Base-by-base conservation (phyloP, 2,329 filamentous ascomycete species). In the Epichloe aotearoae region DNA sequence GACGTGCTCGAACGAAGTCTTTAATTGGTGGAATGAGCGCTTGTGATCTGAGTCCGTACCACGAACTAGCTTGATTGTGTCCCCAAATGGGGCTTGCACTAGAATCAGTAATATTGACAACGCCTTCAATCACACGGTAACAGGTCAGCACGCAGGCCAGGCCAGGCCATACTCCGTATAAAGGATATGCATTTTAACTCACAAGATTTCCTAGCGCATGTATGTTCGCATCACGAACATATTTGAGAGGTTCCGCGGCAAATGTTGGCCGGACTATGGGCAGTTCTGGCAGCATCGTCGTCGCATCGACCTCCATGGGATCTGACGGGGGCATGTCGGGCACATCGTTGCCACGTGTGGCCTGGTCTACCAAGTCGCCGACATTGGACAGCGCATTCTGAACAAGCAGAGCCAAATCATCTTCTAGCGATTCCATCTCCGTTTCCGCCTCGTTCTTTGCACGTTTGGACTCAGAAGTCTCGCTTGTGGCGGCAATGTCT, bases 181-280 rank as follows among this genome's bases (percentile, higher is more conserved):
- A 42, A 14, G 46, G 40, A 44, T 42, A 47, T 46, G 54, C 42
- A 47, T 26, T 4, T 46, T 41, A 51, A 63, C 69, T 53, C 62
- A 72, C 69, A 56, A 70, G 54, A 54, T 68, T 70, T 11, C 66
- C 67, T 30, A 72, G 64, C 57, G 68, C 62, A 56, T 68, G 61
- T 26, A 67, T 53, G 49, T 64, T 70, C 50, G 63, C 62, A 40
- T 63, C 61, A 54, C 65, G 66, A 53, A 70, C 59, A 53, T 65
- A 68, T 50, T 65, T 65, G 30, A 63, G 54, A 20, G 69, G 69
- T 33, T 69, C 66, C 30, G 60, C 59, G 15, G 62, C 56, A 51
- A 71, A 69, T 2, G 61, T 58, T 10, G 63, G 53, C 26, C 59
- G 59, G 8, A 61, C 53, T 5, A 57, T 59, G n/a, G 61, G 54